These are phyloP conservation scores for Solanum hybrid DNA, from an alignment of 305 asterid species.

Conservation along the genomic window DNA sequence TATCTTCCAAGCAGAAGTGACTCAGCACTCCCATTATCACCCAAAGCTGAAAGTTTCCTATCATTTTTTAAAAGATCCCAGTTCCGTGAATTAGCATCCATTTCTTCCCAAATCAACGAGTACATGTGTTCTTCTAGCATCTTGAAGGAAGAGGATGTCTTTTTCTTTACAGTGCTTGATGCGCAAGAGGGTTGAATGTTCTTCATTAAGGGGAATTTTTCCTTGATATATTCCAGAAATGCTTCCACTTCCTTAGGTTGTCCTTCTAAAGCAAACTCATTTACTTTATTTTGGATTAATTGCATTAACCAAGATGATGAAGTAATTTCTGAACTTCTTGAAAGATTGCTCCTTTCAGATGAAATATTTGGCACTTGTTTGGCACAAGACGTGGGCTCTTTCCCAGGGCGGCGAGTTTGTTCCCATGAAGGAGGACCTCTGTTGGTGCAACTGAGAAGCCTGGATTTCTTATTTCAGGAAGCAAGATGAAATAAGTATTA, in stretches of 20 bases:
- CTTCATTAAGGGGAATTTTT: slow-evolving; percentile 53
- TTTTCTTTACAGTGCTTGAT: slow-evolving; percentile 26
- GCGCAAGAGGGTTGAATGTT: slow-evolving; percentile 38
- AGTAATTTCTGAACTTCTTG: slow-evolving; percentile 26
- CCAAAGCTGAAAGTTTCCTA: slow-evolving; percentile 24
- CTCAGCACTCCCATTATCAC: slow-evolving; percentile 20
- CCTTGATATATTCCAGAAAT: slow-evolving; percentile 48
- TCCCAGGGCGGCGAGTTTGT: slow-evolving; percentile 44
- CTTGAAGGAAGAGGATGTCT: slow-evolving; percentile 28
- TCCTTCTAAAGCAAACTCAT: slow-evolving; percentile 59
- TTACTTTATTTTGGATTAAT: slow-evolving; percentile 52
- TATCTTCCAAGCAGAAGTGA: slow-evolving; percentile 72
- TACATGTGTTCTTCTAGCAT: slow-evolving; percentile 59
- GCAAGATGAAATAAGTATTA: neutral
- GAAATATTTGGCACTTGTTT: slow-evolving; percentile 15
- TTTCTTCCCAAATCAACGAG: slow-evolving; percentile 38
- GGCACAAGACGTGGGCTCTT: slow-evolving; percentile 38
- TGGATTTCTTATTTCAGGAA: slow-evolving; percentile 75
- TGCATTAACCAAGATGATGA: slow-evolving; percentile 44
- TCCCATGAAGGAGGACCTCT: slow-evolving; percentile 78
- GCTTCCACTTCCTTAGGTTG: slow-evolving; percentile 58
- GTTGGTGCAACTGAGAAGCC: slow-evolving; percentile 66
- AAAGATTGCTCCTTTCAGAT: slow-evolving; percentile 20
- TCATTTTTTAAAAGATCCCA: slow-evolving; percentile 17
- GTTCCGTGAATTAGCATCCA: slow-evolving; percentile 19